These are phyloP conservation scores for Athelia psychrophila DNA, from an alignment of 1,284 basidiomycete genomes.

Conservation along the genomic window DNA sequence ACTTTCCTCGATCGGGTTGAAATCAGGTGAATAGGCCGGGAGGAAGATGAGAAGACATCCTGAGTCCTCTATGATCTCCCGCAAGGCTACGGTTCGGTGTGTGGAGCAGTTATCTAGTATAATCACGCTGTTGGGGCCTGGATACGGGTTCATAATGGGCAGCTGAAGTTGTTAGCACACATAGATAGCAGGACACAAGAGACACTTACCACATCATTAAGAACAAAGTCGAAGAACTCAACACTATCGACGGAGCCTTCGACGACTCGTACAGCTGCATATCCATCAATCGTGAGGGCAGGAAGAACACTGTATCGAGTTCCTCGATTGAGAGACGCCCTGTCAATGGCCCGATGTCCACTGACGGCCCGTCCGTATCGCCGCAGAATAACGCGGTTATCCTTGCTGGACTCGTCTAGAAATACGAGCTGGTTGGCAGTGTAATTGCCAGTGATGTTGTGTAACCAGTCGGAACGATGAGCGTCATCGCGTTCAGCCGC, in stretches of 20 bases:
- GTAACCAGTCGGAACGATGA: too few species aligned
- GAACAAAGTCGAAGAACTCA: too few species aligned
- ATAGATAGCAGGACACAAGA: too few species aligned
- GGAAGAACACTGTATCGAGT: constrained; percentile 18
- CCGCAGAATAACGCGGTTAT: constrained; percentile 7
- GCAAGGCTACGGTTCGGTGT: constrained; percentile 24
- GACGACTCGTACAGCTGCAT: constrained; percentile 18
- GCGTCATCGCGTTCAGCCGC: constrained; percentile 18
- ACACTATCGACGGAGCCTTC: constrained; percentile 11
- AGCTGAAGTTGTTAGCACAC: too few species aligned
- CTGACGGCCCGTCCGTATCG: constrained; percentile 5
- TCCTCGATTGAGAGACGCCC: neutral
- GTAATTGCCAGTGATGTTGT: neutral
- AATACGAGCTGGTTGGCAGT: constrained; percentile 12
- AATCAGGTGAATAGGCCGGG: too few species aligned
- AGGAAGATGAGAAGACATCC: too few species aligned
- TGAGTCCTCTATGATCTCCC: constrained; percentile 29
- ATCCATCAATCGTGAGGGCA: constrained; percentile 18
- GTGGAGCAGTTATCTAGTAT: constrained; percentile 32
- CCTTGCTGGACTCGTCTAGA: constrained; percentile 10
- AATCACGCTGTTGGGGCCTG: constrained; percentile 27
- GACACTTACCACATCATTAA: too few species aligned
- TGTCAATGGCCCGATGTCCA: constrained; percentile 9
- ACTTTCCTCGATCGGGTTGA: too few species aligned
- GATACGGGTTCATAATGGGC: constrained; percentile 30